A percentile compares a stretch with the other conserved stretches of the same genome.
phyloP scores from a whole-genome alignment of 2,329 filamentous ascomycete species.

The Calonectria leucothoes region DNA sequence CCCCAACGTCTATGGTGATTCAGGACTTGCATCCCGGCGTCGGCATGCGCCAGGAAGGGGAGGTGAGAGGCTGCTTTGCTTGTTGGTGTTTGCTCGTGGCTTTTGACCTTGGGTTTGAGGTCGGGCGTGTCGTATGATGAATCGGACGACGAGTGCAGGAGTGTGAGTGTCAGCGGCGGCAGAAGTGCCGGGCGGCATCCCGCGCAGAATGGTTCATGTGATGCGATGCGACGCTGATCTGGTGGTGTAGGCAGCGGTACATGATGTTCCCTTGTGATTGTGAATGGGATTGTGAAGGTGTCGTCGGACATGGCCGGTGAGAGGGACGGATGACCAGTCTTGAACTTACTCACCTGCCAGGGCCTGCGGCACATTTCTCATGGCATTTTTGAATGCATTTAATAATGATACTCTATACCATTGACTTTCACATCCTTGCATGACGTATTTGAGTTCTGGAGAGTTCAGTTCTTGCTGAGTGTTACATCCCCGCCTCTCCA shows the following conservation, averaged over 20 bases:
- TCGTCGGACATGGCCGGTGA: neutral
- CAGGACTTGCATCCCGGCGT: neutral
- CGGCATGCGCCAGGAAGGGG: neutral
- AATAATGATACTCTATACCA: neutral
- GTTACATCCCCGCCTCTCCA: neutral
- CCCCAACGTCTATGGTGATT: neutral
- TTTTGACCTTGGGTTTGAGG: neutral
- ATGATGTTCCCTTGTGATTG: neutral
- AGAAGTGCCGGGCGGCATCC: slow-evolving; percentile 16
- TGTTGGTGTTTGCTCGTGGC: neutral
- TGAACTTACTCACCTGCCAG: neutral
- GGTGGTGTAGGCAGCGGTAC: neutral
- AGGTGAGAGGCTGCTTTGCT: neutral
- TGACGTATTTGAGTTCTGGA: neutral
- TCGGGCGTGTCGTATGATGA: slow-evolving; percentile 23
- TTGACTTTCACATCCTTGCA: neutral
- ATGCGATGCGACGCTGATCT: neutral
- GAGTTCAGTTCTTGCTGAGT: neutral
- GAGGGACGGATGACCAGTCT: neutral
- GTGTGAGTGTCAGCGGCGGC: slow-evolving; percentile 3
- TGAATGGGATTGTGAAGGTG: neutral
- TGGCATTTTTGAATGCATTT: no score
- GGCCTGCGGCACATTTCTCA: neutral
- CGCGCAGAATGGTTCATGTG: slow-evolving; percentile 18
- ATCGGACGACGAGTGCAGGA: slow-evolving; percentile 3